Conservation (phyloP, 306 rosid species). For the Lathyrus tuberosus region DNA sequence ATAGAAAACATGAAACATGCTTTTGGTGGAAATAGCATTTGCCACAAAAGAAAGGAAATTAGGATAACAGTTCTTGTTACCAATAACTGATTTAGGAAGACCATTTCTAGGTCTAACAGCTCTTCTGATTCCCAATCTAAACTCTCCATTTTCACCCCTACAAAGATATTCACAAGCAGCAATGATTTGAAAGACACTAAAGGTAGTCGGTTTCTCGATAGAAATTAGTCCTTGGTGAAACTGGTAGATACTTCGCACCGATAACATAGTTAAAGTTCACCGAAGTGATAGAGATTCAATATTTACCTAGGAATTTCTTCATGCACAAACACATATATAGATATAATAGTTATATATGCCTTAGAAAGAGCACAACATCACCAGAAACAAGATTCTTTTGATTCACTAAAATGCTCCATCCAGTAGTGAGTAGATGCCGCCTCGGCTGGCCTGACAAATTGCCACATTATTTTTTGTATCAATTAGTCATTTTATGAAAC, state of each 20-base stretch:
- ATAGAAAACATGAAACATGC: constrained; percentile 88
- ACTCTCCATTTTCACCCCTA: constrained; percentile 96
- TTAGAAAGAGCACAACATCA: constrained; percentile 95
- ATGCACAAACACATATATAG: no score
- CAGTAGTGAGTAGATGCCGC: constrained; percentile 96
- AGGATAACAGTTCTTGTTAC: constrained; percentile 69
- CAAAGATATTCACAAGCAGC: constrained; percentile 38
- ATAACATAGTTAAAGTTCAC: no score
- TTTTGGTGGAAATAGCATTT: constrained; percentile 80
- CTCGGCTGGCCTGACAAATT: constrained; percentile 93
- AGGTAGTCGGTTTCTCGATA: no score
- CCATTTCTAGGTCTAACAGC: constrained; percentile 82
- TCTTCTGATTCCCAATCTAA: constrained; percentile 95
- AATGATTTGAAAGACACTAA: constrained; percentile 21
- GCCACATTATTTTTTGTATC: constrained; percentile 32
- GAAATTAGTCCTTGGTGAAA: no score
- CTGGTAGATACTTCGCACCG: no score
- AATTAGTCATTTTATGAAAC: constrained; percentile 40
- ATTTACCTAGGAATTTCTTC: no score
- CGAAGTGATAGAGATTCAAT: no score
- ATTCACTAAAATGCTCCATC: constrained; percentile 95
- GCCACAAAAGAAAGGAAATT: constrained; percentile 73
- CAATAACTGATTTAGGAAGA: constrained; percentile 80
- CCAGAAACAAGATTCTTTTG: constrained; percentile 96
- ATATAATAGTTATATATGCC: constrained; percentile 46